Percentiles rank a stretch among this genome's conserved stretches.
These are phyloP conservation scores for Sarcocystis neurona DNA, from an alignment of 169 alveolate species.

Conservation along the genomic window DNA sequence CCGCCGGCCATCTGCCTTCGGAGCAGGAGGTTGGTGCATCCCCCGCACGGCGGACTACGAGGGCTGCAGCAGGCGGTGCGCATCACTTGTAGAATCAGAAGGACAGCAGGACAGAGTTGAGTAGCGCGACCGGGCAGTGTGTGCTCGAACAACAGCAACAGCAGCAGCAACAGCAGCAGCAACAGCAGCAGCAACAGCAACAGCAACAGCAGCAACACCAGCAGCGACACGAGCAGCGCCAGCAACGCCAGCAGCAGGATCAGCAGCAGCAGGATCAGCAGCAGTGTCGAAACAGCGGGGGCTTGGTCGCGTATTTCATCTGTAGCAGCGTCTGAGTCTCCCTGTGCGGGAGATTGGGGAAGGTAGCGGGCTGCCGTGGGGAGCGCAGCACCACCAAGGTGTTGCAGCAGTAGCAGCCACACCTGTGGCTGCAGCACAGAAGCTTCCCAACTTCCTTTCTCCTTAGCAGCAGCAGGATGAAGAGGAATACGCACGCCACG, in stretches of 20 bases:
- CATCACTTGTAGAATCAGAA: background rate
- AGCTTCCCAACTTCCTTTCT: background rate
- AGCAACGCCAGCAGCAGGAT: background rate
- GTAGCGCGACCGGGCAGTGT: conserved; percentile 2
- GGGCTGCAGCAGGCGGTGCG: background rate
- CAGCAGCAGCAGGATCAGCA: conserved; percentile 28
- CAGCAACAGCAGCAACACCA: background rate
- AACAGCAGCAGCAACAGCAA: conserved; percentile 7
- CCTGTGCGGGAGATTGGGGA: background rate
- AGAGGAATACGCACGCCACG: background rate
- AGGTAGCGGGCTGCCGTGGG: background rate
- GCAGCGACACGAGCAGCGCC: background rate
- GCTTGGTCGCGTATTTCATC: background rate
- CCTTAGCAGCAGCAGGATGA: background rate
- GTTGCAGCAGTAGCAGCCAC: background rate
- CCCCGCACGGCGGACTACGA: background rate
- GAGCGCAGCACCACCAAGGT: background rate
- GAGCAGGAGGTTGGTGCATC: background rate
- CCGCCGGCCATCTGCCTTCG: too few species aligned
- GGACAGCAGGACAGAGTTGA: background rate
- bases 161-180: conserved; percentile 16
- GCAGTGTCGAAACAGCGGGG: conserved; percentile 27
- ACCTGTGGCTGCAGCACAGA: background rate
- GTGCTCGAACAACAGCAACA: background rate
- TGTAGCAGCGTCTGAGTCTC: background rate